phyloP scores from a whole-genome alignment of 768 basidiomycete species.

The Russula emetica region DNA sequence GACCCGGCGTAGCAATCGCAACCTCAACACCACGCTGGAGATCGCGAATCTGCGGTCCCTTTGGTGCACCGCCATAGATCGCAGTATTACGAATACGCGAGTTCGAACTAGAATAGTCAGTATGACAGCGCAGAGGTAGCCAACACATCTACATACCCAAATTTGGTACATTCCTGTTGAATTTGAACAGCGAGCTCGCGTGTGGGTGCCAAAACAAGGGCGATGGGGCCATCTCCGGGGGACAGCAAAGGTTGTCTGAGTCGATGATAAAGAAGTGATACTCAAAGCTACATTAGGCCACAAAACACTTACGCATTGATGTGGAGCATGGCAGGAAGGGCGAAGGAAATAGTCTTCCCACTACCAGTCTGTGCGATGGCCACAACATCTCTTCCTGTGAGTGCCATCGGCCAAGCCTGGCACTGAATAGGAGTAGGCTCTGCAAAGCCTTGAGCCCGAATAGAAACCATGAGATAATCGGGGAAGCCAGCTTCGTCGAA shows the following conservation, averaged over 20 bases:
- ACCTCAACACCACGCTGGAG: slow-evolving; percentile 95
- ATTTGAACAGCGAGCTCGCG: slow-evolving; percentile 99
- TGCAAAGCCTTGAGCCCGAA: slow-evolving; percentile 89
- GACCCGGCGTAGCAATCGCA: slow-evolving; percentile 99
- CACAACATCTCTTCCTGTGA: slow-evolving; percentile 88
- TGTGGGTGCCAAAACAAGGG: slow-evolving; percentile 93
- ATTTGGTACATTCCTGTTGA: slow-evolving; percentile 98
- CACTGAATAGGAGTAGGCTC: slow-evolving; percentile 94
- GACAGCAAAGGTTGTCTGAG: slow-evolving; percentile 83
- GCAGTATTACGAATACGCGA: slow-evolving; percentile 98
- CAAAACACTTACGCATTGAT: slow-evolving; percentile 84
- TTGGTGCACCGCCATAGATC: slow-evolving; percentile 98
- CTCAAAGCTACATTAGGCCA: not conserved
- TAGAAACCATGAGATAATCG: slow-evolving; percentile 90
- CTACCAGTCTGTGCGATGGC: slow-evolving; percentile 98
- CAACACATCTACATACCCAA: slow-evolving; percentile 56
- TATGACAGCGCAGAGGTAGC: slow-evolving; percentile 8
- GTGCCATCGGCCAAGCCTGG: slow-evolving; percentile 99
- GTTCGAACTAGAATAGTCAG: slow-evolving; percentile 52
- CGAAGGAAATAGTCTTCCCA: slow-evolving; percentile 98
- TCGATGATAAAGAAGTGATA: slow-evolving; percentile 17
- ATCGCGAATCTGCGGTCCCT: slow-evolving; percentile 97
- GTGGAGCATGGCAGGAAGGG: slow-evolving; percentile 98
- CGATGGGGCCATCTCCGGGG: slow-evolving; percentile 96
- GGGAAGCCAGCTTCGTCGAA: slow-evolving; percentile 98